phyloP scores from a whole-genome alignment of 2,329 filamentous ascomycete genomes.

The Trichoderma simmonsii region DNA sequence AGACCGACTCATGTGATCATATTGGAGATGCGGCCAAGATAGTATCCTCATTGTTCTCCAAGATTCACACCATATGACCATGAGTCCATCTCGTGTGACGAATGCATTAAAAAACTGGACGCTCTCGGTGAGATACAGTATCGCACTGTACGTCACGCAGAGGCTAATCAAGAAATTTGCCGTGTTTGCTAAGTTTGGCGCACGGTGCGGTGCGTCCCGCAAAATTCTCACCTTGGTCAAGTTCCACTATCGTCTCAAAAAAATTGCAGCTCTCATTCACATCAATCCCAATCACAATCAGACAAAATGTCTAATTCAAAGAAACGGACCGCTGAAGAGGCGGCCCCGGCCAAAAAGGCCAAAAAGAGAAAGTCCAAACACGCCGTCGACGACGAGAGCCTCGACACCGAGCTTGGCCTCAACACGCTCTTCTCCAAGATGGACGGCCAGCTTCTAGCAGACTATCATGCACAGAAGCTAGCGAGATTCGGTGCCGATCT shows the following conservation, averaged over 20 bases:
- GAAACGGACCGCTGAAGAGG: slow-evolving; percentile 56
- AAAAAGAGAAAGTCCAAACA: slow-evolving; percentile 54
- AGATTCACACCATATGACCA: neutral
- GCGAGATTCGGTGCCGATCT: slow-evolving; percentile 75
- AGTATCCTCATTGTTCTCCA: neutral
- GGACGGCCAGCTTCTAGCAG: slow-evolving; percentile 78
- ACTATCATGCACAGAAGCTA: slow-evolving; percentile 78
- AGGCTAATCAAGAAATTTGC: neutral
- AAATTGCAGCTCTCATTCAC: neutral
- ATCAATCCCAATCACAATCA: neutral
- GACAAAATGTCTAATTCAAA: slow-evolving; percentile 41
- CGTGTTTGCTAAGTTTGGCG: neutral
- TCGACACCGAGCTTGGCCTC: slow-evolving; percentile 69
- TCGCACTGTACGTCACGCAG: neutral
- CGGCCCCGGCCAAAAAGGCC: slow-evolving; percentile 42
- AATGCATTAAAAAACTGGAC: neutral
- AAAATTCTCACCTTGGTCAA: slow-evolving; percentile 17
- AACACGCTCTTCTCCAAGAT: slow-evolving; percentile 79
- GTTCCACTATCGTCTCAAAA: neutral
- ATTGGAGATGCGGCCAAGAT: neutral
- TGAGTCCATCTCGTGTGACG: neutral
- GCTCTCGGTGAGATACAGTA: slow-evolving; percentile 2
- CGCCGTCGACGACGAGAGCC: slow-evolving; percentile 52
- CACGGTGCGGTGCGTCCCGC: neutral
- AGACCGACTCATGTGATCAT: neutral